phyloP scores from a whole-genome alignment of 2,329 filamentous ascomycete genomes.

The Hortaea sp. region DNA sequence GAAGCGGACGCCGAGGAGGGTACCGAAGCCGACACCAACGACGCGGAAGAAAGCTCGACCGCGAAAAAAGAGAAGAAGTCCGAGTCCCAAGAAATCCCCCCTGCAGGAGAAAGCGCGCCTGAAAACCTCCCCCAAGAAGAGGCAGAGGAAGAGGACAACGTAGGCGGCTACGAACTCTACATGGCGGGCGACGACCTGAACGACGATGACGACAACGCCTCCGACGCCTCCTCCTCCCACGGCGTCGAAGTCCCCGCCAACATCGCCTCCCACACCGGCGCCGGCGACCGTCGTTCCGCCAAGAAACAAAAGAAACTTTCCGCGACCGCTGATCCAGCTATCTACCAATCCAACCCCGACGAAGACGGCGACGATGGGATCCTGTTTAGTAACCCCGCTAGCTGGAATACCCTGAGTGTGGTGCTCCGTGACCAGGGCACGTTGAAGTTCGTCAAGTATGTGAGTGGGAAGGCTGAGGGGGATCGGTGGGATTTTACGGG shows the following conservation, averaged over 20 bases:
- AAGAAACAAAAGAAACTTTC: slow-evolving; percentile 21
- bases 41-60: slow-evolving; percentile 42
- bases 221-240: slow-evolving; percentile 28
- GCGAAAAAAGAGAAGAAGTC: slow-evolving; percentile 27
- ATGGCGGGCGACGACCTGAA: slow-evolving; percentile 74
- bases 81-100: slow-evolving; percentile 13
- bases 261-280: slow-evolving; percentile 32
- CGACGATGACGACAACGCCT: slow-evolving; percentile 54
- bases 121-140: slow-evolving; percentile 23
- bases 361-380: slow-evolving; percentile 66
- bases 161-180: slow-evolving; percentile 78
- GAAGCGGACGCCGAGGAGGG: slow-evolving; percentile 29
- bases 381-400: slow-evolving; percentile 56
- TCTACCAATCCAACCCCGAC: slow-evolving; percentile 57
- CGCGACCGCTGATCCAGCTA: slow-evolving; percentile 59
- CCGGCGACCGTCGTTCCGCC: slow-evolving; percentile 32
- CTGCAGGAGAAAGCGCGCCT: background rate
- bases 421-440: slow-evolving; percentile 80
- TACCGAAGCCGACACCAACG: slow-evolving; percentile 38
- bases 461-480: slow-evolving; percentile 69
- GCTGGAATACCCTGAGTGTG: slow-evolving; percentile 86
- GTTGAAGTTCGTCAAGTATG: slow-evolving; percentile 92
- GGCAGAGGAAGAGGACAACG: slow-evolving; percentile 46
- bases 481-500: slow-evolving; percentile 89
- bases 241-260: slow-evolving; percentile 26